Percentiles rank a stretch among this genome's conserved stretches.
Conservation (phyloP, 306 rosid species). For the Cucurbita argyrosperma region DNA sequence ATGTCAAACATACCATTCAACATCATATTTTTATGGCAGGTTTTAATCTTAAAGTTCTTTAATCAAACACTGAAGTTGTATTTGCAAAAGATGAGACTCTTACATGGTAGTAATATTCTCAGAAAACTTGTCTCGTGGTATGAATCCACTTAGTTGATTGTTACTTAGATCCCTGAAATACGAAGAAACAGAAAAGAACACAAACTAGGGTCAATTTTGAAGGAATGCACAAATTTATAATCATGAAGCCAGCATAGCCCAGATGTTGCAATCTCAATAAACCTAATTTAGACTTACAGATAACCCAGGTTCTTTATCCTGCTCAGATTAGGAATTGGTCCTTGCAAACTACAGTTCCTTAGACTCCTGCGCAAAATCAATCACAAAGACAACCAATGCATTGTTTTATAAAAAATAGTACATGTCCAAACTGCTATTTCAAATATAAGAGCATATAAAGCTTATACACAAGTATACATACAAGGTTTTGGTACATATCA, state of each 20-base stretch:
- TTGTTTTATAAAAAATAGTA: not conserved
- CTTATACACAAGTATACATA: not conserved
- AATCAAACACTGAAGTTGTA: not conserved
- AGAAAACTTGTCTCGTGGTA: constrained; percentile 47
- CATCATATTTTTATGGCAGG: not conserved
- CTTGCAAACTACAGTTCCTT: constrained; percentile 69
- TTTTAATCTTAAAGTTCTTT: not conserved
- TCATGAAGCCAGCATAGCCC: not conserved
- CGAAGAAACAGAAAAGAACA: constrained; percentile 8
- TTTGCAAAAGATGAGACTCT: constrained; percentile 11
- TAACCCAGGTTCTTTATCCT: constrained; percentile 33
- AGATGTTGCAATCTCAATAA: not conserved
- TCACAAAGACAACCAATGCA: constrained; percentile 4
- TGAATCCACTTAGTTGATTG: constrained; percentile 56
- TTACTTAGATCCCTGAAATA: constrained; percentile 69
- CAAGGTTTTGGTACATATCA: not conserved
- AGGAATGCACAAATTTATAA: not conserved
- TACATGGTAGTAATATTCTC: constrained; percentile 71
- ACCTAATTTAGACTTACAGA: constrained; percentile 42
- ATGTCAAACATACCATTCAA: not conserved
- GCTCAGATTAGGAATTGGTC: constrained; percentile 82
- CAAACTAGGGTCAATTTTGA: not conserved
- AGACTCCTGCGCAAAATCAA: constrained; percentile 48
- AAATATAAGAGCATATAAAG: not conserved
- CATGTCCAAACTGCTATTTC: not conserved